A percentile compares a stretch with the other conserved stretches of the same genome.
Evolutionary conservation across 208 protist species (phyloP).

Genomic region (Spongospora subterranea): DNA sequence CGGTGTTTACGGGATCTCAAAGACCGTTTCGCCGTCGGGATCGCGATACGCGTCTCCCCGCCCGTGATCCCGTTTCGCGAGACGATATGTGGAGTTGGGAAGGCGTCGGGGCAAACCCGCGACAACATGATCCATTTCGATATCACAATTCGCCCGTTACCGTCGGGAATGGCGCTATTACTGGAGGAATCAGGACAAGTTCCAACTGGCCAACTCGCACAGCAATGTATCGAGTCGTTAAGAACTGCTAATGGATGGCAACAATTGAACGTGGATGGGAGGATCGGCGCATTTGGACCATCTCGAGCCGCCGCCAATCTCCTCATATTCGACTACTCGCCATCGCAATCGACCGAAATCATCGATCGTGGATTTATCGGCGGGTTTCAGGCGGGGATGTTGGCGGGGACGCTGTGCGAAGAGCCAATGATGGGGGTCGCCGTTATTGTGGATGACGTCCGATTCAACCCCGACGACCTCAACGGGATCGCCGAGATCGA

Average conservation of each 20-base stretch:
- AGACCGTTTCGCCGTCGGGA: conserved; percentile 34
- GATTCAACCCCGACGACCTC: background rate
- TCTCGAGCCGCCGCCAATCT: background rate
- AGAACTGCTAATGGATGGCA: background rate
- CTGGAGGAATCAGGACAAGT: background rate
- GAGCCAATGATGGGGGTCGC: conserved; percentile 92
- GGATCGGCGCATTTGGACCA: background rate
- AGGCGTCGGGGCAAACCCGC: background rate
- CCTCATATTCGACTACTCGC: background rate
- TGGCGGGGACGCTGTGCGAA: conserved; percentile 93
- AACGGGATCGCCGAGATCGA: conserved; percentile 63
- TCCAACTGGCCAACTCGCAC: background rate
- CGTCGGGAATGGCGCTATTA: background rate
- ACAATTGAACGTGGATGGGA: background rate
- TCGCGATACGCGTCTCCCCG: conserved; percentile 37
- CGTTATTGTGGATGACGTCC: conserved; percentile 70
- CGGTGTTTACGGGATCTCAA: conserved; percentile 38
- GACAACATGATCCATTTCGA: background rate
- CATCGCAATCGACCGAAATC: background rate
- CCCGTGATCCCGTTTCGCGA: conserved; percentile 52
- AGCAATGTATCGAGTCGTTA: background rate
- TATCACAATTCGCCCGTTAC: background rate
- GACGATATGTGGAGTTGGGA: background rate
- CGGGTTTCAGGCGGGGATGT: conserved; percentile 92
- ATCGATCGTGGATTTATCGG: conserved; percentile 76